Evolutionary conservation across 176 grass and related monocot species (phyloP).

Genomic region (Rhynchospora pubera): DNA sequence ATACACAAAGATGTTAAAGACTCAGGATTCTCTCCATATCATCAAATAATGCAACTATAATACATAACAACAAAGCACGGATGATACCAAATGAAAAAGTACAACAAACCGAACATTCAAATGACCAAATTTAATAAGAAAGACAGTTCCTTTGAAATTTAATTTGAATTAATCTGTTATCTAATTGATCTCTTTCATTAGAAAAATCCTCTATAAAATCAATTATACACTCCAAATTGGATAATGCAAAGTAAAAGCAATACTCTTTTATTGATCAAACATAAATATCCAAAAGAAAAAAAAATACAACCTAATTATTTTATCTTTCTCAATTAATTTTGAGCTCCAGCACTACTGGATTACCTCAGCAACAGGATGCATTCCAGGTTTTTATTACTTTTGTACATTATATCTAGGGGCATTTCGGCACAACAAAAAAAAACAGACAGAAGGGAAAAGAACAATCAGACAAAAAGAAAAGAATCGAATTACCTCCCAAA

Average conservation of each 20-base stretch:
- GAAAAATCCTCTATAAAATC: neutral
- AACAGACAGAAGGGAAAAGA: neutral
- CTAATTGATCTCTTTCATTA: neutral
- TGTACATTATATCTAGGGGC: neutral
- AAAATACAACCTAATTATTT: neutral
- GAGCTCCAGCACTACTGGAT: neutral
- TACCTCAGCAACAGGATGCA: neutral
- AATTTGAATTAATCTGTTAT: neutral
- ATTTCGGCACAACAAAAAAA: neutral
- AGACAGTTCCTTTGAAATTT: neutral
- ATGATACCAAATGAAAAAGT: neutral
- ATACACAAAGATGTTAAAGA: neutral
- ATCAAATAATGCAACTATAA: neutral
- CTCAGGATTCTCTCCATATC: neutral
- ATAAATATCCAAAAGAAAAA: neutral
- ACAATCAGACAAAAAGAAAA: neutral
- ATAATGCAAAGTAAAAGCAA: neutral
- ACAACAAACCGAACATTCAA: neutral
- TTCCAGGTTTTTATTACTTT: neutral
- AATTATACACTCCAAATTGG: neutral
- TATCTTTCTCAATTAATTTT: neutral
- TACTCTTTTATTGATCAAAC: neutral
- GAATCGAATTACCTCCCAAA: constrained; percentile 51
- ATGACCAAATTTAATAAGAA: neutral
- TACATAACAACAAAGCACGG: neutral